Evolutionary conservation across 169 alveolate species (phyloP).

Genomic region (Plasmodium inui): DNA sequence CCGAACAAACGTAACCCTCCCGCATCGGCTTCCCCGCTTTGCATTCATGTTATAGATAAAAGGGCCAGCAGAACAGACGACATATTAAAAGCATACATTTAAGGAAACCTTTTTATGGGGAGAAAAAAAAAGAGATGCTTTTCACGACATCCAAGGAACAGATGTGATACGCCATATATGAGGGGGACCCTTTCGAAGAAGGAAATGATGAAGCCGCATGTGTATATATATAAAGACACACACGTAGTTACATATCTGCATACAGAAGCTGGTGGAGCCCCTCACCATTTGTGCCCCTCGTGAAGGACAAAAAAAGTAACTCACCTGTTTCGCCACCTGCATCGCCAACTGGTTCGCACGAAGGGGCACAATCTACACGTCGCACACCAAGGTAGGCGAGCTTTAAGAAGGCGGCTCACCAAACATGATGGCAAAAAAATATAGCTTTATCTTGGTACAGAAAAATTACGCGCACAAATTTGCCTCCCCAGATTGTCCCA

Average conservation of each 20-base stretch:
- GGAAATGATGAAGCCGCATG: not conserved
- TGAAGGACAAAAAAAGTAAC: not conserved
- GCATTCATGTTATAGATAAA: not conserved
- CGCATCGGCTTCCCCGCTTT: not conserved
- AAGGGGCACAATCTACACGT: not conserved
- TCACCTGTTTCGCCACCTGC: not conserved
- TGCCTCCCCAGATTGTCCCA: slow-evolving; percentile 86
- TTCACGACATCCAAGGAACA: not conserved
- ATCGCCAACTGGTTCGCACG: not conserved
- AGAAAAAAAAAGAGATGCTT: not conserved
- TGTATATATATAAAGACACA: not conserved
- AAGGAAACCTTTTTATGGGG: not conserved
- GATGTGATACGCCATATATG: not conserved
- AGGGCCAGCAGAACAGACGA: not conserved
- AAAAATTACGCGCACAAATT: slow-evolving; percentile 81
- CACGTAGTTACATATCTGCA: not conserved
- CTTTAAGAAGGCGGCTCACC: not conserved
- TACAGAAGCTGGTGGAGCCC: not conserved
- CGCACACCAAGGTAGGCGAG: not conserved
- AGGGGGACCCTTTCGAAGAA: not conserved
- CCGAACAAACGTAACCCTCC: not conserved
- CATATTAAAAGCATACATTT: not conserved
- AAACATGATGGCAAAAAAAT: slow-evolving; percentile 41
- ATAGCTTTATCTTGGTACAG: slow-evolving; percentile 58
- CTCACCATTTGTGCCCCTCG: not conserved